Base-by-base conservation (phyloP, 805 yeast species). In the Blastobotrys attinorum region DNA sequence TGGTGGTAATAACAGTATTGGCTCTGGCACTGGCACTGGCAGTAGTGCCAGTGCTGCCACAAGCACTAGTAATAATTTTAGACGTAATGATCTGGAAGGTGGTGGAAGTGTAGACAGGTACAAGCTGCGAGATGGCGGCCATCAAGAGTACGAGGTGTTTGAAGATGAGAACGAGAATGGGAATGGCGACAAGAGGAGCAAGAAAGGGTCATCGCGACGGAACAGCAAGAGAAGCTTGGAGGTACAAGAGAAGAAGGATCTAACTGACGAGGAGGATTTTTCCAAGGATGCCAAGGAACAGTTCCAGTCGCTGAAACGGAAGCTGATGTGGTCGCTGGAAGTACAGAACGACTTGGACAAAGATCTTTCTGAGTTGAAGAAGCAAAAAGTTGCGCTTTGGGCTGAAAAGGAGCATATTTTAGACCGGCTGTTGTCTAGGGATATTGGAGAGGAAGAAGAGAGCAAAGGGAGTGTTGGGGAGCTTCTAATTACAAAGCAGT, bases 331-430 rank as follows among this genome's bases (percentile, higher is more conserved):
- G 71, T 56, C 61, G 7, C 37, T 51, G 27, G 59, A 56, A 38
- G 47, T 57, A 16, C 49, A 55, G 16, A 38, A 35, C 18, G 46
- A 48, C 31, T 52, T 66, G 44, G 50, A 47, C 11, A 34, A 31
- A 8, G 58, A 56, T 44, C 50, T 57, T 5, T 47, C 43, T 25
- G 32, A 37, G 31, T 52, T 60, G 15, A 44, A 52, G 25, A 8
- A 36, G 15, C 43, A 43, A 31, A 47, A 50, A 20, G 37, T 44
- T 37, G 45, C 46, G n/a, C 55, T 59, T 34, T 60, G 65, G 66
- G 36, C 48, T 6, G 59, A 53, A 21, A 66, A 66, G 45, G 72
- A 66, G 53, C 40, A 44, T 29, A 37, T 61, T 17, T 44, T 66
- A 18, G 65, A 65, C 46, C 35, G 50, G 39, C 47, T 62, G 25